phyloP scores from a whole-genome alignment of 768 basidiomycete species.

The Cystobasidium tubakii region DNA sequence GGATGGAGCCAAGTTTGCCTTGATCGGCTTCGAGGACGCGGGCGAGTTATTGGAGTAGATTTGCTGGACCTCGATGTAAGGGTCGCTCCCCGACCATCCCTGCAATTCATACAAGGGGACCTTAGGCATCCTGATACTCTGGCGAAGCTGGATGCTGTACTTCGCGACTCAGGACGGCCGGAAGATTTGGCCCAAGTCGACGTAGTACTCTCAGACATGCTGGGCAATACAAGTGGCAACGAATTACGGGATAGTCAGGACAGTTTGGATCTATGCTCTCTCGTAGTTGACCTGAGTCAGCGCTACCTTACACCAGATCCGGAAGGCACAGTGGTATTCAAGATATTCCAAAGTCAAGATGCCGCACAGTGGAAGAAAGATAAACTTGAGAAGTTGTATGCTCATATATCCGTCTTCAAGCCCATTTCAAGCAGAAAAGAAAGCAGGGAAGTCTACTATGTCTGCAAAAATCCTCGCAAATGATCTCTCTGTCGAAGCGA shows the following conservation, averaged over 20 bases:
- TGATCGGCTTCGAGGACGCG: slow-evolving; percentile 53
- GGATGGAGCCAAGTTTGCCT: slow-evolving; percentile 88
- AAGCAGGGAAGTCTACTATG: slow-evolving; percentile 31
- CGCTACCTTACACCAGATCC: slow-evolving; percentile 56
- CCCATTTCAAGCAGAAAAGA: slow-evolving; percentile 35
- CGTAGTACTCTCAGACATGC: slow-evolving; percentile 83
- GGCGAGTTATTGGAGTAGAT: slow-evolving; percentile 70
- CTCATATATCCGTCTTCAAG: slow-evolving; percentile 1
- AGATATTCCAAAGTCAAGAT: slow-evolving; percentile 33
- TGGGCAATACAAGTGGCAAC: slow-evolving; percentile 73
- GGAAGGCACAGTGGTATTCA: slow-evolving; percentile 1
- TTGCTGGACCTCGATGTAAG: slow-evolving; percentile 63
- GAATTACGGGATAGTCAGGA: slow-evolving; percentile 60
- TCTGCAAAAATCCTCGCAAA: slow-evolving; percentile 1
- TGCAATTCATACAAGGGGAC: slow-evolving; percentile 74
- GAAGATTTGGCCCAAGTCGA: slow-evolving; percentile 55
- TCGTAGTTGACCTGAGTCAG: slow-evolving; percentile 55
- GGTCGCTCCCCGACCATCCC: background rate
- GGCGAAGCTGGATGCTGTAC: slow-evolving; percentile 38
- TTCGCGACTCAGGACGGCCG: background rate
- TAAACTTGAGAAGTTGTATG: background rate
- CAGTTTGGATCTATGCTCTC: slow-evolving; percentile 66
- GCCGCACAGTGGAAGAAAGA: slow-evolving; percentile 19
- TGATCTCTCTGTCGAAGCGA: no score
- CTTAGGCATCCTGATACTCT: slow-evolving; percentile 58